Evolutionary conservation across 169 alveolate genomes (phyloP), one percentile per base, ranked within the genome.

Genomic region (Eimeria maxima): DNA sequence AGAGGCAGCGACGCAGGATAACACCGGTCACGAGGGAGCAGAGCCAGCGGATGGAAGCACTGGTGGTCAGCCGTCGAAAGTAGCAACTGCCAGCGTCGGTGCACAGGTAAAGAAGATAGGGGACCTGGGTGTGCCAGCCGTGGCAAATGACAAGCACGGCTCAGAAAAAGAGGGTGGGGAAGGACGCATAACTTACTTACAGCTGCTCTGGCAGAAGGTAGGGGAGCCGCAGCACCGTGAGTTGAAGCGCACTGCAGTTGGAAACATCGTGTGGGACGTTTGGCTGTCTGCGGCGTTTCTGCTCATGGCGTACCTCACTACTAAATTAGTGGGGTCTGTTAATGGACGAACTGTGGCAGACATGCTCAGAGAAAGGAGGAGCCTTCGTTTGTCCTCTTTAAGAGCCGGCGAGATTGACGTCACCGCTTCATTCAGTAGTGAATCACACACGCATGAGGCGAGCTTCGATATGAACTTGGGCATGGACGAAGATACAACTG

Each of bases 161-260:
- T 45, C 67, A 44, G 44, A 33, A 11, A 27, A 45, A 10, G 53
- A 44, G 1, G 6, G n/a, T 24, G 42, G 16, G 55, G 73, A 47
- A 11, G 90, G 55, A 50, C 11, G 53, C 29, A 86, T 86, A 27
- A 86, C 93, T 4, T 63, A 57, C 24, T 63, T 86, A 38, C 93
- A 86, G 93, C 80, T 86, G 38, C 93, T 86, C 7, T 86, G 93
- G 93, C 93, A 86, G 80, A 86, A 86, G 10, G 93, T 86, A 33
- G 93, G 80, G 63, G 93, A 86, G 63, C 80, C 93, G 5, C 93
- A 86, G 38, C 63, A 86, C 38, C 93, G 47, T 4, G 80, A 86
- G 67, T 27, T 86, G 80, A 33, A 71, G 57, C 93, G 78, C 22
- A 63, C 69, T 33, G 93, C 93, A 22, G 22, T 86, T 8, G 81